These are phyloP conservation scores for Verticillium alfalfae DNA, from an alignment of 2,329 filamentous ascomycete genomes.

Conservation along the genomic window DNA sequence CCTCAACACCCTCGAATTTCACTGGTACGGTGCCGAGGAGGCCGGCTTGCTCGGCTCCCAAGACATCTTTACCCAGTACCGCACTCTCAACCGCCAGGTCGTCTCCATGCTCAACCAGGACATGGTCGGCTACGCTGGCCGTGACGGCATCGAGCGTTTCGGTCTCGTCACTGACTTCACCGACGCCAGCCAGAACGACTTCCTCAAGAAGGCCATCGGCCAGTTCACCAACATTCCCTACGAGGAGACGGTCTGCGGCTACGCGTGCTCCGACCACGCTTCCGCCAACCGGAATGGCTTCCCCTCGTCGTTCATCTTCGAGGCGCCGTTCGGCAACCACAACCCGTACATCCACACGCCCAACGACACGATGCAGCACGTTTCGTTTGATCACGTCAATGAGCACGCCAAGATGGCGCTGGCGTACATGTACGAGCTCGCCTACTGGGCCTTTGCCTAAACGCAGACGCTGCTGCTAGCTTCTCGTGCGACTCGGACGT, in stretches of 20 bases:
- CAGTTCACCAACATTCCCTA: constrained; percentile 31
- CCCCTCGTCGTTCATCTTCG: constrained; percentile 59
- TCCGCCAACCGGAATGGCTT: constrained; percentile 62
- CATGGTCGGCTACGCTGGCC: constrained; percentile 33
- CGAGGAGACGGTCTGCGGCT: constrained; percentile 45
- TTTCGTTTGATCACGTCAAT: constrained; percentile 62
- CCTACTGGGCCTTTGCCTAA: constrained; percentile 3
- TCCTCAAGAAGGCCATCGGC: constrained; percentile 29
- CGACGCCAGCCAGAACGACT: constrained; percentile 25
- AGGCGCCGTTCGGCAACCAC: constrained; percentile 52
- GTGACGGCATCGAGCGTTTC: constrained; percentile 21
- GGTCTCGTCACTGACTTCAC: constrained; percentile 35
- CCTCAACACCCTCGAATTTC: constrained; percentile 74
- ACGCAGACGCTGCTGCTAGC: background rate
- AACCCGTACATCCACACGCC: constrained; percentile 71
- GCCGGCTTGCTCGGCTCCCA: constrained; percentile 73
- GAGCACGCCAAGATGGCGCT: constrained; percentile 53
- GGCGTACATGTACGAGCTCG: constrained; percentile 41
- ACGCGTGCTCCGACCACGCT: constrained; percentile 63
- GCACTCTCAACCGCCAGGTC: constrained; percentile 22
- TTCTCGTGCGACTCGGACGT: background rate
- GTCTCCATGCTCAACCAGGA: constrained; percentile 38
- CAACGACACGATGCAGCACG: constrained; percentile 63
- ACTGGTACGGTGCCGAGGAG: constrained; percentile 83
- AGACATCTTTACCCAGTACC: constrained; percentile 32